A percentile compares a stretch with the other conserved stretches of the same genome.
phyloP scores from a whole-genome alignment of 2,329 filamentous ascomycete species.

The Cladobotryum protrusum region DNA sequence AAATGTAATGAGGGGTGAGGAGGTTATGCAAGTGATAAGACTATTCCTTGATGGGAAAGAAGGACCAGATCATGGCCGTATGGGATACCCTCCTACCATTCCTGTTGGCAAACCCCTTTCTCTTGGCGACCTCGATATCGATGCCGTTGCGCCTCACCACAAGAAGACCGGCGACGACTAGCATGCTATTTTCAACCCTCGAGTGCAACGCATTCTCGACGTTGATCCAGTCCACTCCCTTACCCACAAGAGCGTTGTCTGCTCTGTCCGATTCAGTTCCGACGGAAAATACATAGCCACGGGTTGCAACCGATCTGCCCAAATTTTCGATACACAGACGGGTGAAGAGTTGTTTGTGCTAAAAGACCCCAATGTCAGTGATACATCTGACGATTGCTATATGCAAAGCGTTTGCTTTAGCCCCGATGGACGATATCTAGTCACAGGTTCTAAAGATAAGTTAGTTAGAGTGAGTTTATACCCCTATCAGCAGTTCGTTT shows the following conservation, averaged over 20 bases:
- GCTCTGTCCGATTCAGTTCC: constrained; percentile 93
- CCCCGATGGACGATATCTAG: constrained; percentile 86
- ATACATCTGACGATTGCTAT: constrained; percentile 86
- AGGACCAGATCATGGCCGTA: constrained; percentile 54
- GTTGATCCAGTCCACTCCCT: constrained; percentile 92
- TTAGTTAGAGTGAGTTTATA: constrained; percentile 81
- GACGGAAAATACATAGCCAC: constrained; percentile 96
- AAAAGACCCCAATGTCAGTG: constrained; percentile 73
- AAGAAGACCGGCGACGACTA: constrained; percentile 90
- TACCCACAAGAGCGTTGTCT: constrained; percentile 91
- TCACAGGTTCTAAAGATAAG: constrained; percentile 96
- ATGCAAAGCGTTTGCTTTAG: constrained; percentile 99
- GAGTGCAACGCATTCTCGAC: constrained; percentile 81
- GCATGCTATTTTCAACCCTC: constrained; percentile 96
- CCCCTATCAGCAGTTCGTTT: too few species aligned
- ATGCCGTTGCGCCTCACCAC: constrained; percentile 74
- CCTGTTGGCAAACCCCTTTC: constrained; percentile 56
- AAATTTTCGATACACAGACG: constrained; percentile 92
- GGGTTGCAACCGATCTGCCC: constrained; percentile 94
- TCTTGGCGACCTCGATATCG: constrained; percentile 79
- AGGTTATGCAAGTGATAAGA: too few species aligned
- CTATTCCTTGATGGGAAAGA: too few species aligned
- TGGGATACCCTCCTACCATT: constrained; percentile 43
- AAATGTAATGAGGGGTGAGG: too few species aligned
- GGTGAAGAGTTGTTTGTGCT: constrained; percentile 85